These are phyloP conservation scores for Nitzschia palea DNA, from an alignment of 108 stramenopile species.

Conservation along the genomic window DNA sequence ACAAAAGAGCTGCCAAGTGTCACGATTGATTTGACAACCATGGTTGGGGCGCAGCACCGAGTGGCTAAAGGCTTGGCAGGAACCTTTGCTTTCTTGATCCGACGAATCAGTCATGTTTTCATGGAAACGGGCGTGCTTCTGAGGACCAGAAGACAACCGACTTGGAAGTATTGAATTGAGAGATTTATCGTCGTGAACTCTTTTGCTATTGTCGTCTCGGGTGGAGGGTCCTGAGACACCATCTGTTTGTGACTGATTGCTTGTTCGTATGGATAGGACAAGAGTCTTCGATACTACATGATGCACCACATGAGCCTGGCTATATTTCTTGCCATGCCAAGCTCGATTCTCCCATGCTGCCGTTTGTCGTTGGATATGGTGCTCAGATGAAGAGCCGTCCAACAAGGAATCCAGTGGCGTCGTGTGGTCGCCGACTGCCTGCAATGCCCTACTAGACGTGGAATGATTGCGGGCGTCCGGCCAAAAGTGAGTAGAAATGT, in stretches of 20 bases:
- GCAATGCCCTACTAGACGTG: too few species aligned
- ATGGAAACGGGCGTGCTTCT: neutral
- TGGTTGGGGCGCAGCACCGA: constrained; percentile 22
- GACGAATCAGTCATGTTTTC: neutral
- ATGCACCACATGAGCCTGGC: neutral
- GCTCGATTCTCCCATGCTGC: constrained; percentile 1
- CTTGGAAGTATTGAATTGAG: too few species aligned
- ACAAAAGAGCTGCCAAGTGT: constrained; percentile 26
- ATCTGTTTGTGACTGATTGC: neutral
- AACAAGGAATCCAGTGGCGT: too few species aligned
- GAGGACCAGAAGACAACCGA: neutral
- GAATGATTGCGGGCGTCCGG: too few species aligned
- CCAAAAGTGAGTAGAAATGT: too few species aligned
- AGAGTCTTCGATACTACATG: too few species aligned
- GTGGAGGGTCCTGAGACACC: neutral
- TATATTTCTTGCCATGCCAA: neutral
- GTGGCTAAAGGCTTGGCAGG: too few species aligned
- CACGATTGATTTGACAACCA: constrained; percentile 28
- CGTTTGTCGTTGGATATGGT: constrained; percentile 10
- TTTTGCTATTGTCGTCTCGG: too few species aligned
- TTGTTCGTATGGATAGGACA: too few species aligned
- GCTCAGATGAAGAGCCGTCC: too few species aligned
- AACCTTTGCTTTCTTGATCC: constrained; percentile 2
- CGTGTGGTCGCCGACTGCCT: too few species aligned
- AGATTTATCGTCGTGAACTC: neutral